phyloP scores from a whole-genome alignment of 148 eudicot genomes.

The Chenopodium quinoa region DNA sequence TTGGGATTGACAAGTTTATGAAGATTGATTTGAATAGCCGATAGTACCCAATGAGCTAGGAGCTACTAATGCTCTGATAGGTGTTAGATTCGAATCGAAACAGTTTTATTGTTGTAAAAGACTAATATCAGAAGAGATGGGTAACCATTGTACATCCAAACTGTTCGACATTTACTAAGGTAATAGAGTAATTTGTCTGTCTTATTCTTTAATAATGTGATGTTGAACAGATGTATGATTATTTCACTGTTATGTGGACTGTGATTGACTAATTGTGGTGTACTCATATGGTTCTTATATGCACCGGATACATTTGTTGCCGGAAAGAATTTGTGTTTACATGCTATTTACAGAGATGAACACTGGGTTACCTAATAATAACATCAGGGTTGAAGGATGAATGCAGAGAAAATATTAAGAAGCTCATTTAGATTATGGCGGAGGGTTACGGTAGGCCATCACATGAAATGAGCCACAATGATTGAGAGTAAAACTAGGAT shows the following conservation, averaged over 20 bases:
- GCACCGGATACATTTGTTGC: background rate
- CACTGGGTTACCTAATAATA: no score
- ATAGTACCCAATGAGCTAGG: background rate
- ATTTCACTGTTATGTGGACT: background rate
- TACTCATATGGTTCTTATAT: background rate
- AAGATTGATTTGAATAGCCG: background rate
- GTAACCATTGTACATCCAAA: background rate
- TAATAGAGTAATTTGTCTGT: background rate
- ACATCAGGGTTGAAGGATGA: no score
- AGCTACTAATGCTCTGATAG: background rate
- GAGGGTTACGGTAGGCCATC: no score
- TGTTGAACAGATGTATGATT: background rate
- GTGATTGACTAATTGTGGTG: background rate
- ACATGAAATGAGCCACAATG: no score
- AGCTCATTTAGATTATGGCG: background rate
- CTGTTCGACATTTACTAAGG: background rate
- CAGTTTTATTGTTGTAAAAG: background rate
- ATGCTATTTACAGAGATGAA: no score
- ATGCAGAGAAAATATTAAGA: background rate
- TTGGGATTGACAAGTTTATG: background rate
- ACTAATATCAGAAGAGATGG: background rate
- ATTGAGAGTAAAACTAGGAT: no score
- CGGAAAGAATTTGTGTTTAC: no score
- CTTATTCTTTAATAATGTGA: background rate
- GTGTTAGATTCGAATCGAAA: background rate